These are phyloP conservation scores for Ganoderma sinense DNA, from an alignment of 1,284 basidiomycete species.

Conservation along the genomic window DNA sequence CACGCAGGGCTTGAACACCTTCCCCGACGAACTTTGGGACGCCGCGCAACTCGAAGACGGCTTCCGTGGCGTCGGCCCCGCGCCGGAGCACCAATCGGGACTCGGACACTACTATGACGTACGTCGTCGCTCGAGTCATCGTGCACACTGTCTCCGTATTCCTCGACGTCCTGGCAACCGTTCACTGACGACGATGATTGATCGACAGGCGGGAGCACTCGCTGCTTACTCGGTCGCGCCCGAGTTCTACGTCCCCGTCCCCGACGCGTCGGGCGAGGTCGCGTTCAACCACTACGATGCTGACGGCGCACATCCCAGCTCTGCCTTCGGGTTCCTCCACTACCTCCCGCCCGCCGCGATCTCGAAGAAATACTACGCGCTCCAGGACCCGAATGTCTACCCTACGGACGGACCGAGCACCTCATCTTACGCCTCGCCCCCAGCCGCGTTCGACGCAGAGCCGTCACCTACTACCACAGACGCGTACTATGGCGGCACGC, in stretches of 20 bases:
- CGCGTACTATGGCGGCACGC: neutral
- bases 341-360: slow-evolving; percentile 28
- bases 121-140: neutral
- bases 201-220: neutral
- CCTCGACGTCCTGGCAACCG: neutral
- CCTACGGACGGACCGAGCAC: neutral
- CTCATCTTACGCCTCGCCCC: neutral
- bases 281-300: neutral
- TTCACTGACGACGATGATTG: neutral
- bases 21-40: neutral
- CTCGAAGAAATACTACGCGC: slow-evolving; percentile 28
- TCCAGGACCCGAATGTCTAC: slow-evolving; percentile 27
- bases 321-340: slow-evolving; percentile 10
- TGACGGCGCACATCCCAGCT: neutral
- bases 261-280: neutral
- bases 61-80: neutral
- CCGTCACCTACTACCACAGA: neutral
- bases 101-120: neutral
- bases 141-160: neutral
- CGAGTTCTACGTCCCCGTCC: neutral
- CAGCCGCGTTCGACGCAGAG: neutral
- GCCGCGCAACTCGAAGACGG: neutral
- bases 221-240: neutral
- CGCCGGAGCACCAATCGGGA: neutral
- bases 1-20: neutral